Evolutionary conservation across 257 asterid species (phyloP).

Genomic region (Verbena officinalis): DNA sequence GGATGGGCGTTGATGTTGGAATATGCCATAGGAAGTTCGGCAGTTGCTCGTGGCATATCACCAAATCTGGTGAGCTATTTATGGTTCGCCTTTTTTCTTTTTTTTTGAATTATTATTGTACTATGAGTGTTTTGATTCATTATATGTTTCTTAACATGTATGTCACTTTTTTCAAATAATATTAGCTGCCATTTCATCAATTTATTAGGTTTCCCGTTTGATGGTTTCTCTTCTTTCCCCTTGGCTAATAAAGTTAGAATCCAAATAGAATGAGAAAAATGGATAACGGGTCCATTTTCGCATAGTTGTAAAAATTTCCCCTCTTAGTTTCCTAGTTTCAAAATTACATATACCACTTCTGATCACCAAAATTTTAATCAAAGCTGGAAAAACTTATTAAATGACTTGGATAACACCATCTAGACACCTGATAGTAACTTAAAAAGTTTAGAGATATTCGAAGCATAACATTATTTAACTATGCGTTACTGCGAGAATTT

Average conservation of each 20-base stretch:
- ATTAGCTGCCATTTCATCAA: neutral
- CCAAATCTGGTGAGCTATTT: conserved; percentile 70
- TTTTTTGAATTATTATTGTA: no score
- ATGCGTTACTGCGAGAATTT: no score
- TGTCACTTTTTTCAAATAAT: neutral
- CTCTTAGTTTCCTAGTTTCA: no score
- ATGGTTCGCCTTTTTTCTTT: neutral
- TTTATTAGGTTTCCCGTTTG: neutral
- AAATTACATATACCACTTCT: no score
- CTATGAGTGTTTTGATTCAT: no score
- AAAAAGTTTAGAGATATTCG: no score
- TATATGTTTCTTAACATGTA: neutral
- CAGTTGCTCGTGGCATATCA: conserved; percentile 97
- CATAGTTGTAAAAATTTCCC: no score
- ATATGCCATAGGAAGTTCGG: conserved; percentile 90
- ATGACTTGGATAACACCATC: no score
- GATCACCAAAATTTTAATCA: no score
- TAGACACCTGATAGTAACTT: no score
- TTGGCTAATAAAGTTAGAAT: neutral
- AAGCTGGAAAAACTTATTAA: no score
- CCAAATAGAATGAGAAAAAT: neutral
- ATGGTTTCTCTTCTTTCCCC: neutral
- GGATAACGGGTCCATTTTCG: neutral
- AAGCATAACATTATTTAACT: no score
- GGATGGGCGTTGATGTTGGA: conserved; percentile 95